phyloP scores from a whole-genome alignment of 441 rosid species.

The Corymbia citriodora region DNA sequence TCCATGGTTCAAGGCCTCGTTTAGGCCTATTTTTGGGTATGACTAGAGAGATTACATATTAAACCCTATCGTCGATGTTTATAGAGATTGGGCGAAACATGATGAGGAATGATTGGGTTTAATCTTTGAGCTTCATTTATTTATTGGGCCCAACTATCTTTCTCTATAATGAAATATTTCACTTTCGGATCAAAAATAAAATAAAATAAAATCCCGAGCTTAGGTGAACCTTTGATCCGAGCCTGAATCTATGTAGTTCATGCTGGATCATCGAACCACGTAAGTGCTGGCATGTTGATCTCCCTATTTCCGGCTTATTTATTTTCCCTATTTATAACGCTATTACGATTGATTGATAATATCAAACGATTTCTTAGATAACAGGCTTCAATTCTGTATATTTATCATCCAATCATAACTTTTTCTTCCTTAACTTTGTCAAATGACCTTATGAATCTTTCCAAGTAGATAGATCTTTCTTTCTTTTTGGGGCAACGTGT shows the following conservation, averaged over 20 bases:
- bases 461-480: neutral
- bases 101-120: accelerated
- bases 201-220: accelerated
- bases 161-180: neutral
- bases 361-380: neutral
- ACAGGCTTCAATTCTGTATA: neutral
- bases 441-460: neutral
- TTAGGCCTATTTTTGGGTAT: neutral
- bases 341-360: neutral
- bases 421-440: neutral
- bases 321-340: neutral
- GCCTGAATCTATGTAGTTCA: neutral
- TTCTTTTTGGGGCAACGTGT: neutral
- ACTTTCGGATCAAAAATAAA: neutral
- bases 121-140: neutral
- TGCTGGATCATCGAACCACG: neutral
- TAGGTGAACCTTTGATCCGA: neutral
- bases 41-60: neutral
- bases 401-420: neutral
- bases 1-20: neutral
- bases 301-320: neutral
- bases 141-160: too few species aligned
- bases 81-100: neutral
- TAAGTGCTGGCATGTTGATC: neutral
- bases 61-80: neutral